Evolutionary conservation across 768 basidiomycete genomes (phyloP).

Genomic region (Mrakia gelida): DNA sequence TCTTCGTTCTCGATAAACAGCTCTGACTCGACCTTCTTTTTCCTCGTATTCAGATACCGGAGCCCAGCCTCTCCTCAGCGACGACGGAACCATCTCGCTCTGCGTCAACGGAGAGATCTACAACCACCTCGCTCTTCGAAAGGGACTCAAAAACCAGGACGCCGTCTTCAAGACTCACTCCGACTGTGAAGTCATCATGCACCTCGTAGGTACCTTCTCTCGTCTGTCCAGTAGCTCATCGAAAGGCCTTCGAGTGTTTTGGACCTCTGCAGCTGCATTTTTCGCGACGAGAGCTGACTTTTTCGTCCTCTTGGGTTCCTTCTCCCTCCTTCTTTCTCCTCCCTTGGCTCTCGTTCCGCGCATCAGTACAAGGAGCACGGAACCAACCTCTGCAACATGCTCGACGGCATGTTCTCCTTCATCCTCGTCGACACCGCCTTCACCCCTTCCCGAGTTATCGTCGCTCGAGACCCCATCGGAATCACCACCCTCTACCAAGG

Average conservation of each 20-base stretch:
- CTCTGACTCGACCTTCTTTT: background rate
- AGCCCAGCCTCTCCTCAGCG: conserved; percentile 85
- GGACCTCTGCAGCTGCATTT: too few species aligned
- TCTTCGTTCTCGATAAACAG: background rate
- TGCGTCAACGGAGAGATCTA: conserved; percentile 99
- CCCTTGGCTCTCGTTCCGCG: background rate
- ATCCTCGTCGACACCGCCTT: conserved; percentile 91
- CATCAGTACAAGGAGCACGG: conserved; percentile 75
- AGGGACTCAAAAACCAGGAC: conserved; percentile 55
- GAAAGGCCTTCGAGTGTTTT: background rate
- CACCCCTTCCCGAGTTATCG: conserved; percentile 82
- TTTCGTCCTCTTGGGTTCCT: background rate
- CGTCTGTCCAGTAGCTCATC: background rate
- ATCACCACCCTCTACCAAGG: conserved; percentile 99
- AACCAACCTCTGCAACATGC: conserved; percentile 63
- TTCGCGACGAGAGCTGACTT: background rate
- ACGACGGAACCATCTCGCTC: conserved; percentile 76
- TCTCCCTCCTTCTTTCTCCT: conserved; percentile 3
- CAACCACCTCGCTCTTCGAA: conserved; percentile 81
- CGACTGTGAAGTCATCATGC: conserved; percentile 95
- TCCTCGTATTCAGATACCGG: conserved; percentile 66
- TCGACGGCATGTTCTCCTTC: conserved; percentile 99
- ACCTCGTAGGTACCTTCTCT: conserved; percentile 58
- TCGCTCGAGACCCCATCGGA: conserved; percentile 93
- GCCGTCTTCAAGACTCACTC: conserved; percentile 93